Evolutionary conservation across 768 basidiomycete species (phyloP), one percentile per base, ranked within the genome.

Genomic region (Gyrodon lividus): DNA sequence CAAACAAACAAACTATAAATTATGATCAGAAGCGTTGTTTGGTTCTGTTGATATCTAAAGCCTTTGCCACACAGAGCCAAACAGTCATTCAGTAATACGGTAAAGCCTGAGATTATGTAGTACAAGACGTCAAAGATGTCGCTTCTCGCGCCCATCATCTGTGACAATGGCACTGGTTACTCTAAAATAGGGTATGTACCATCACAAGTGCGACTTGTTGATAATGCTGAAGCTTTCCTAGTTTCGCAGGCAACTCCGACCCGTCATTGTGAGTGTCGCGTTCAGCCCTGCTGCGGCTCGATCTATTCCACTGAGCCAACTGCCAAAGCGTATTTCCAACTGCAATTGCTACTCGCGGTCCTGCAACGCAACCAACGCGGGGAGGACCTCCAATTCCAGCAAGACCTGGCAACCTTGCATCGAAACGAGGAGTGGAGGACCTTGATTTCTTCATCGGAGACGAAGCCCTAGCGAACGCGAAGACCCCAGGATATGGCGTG

Each of bases 401-500:
- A 35, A 93, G 93, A 69, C 92, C 93, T 7, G 87, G 92, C 4
- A 84, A 95, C 72, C 84, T 98, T 42, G 96, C 96, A 2, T 91
- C 91, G 51, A 98, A 98, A 73, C 86, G 97, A 50, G 97, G 97
- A 10, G 88, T 98, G 33, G 97, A 99, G 71, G 97, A 99, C 71
- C 88, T 98, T 56, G 96, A 99, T 76, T 99, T 98, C 80, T 97
- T 89, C 79, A 99, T 99, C 73, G 97, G 97, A 54, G 94, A 98
- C 66, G 97, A 98, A 70, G 97, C 97, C 0, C 77, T 98, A 16
- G 92, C 92, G 16, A 98, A 98, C 67, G 85, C 88, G 34, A 98
- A 94, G 77, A 98, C 96, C 0, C 89, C 88, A 0, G 89, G 89
- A 2, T 99, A 98, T 72, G 86, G 89, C 20, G 82, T 99, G 4